phyloP scores from a whole-genome alignment of 163 green algal species.

The Prototheca wickerhamii region DNA sequence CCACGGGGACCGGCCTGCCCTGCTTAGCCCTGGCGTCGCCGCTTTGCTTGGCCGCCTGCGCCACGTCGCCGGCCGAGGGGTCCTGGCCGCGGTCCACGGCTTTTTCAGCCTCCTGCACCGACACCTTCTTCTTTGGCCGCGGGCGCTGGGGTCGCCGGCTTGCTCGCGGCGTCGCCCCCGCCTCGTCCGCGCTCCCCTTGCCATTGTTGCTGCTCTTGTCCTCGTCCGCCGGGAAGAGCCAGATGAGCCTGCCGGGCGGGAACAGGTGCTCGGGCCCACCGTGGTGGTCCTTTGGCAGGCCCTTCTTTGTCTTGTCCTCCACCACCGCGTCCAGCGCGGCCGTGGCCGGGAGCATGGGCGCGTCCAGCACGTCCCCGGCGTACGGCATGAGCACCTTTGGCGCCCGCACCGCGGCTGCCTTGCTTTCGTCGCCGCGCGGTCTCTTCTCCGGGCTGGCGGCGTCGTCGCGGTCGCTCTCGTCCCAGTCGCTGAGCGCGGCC shows the following conservation, averaged over 20 bases:
- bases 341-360: too few species aligned
- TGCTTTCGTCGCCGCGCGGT: too few species aligned
- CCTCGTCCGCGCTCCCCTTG: neutral
- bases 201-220: neutral
- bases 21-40: neutral
- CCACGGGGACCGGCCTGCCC: conserved; percentile 8
- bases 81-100: conserved; percentile 2
- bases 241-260: conserved; percentile 24
- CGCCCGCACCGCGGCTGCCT: too few species aligned
- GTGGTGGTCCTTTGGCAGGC: neutral
- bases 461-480: too few species aligned
- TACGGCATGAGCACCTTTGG: too few species aligned
- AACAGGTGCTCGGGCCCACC: conserved; percentile 18
- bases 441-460: too few species aligned
- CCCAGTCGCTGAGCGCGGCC: too few species aligned
- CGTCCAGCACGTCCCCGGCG: too few species aligned
- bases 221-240: conserved; percentile 24
- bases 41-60: too few species aligned
- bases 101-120: conserved; percentile 5
- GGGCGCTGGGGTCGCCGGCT: neutral
- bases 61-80: neutral
- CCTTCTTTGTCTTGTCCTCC: neutral
- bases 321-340: too few species aligned
- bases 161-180: neutral
- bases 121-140: neutral